Evolutionary conservation across 805 yeast genomes (phyloP).

Genomic region (Clavispora fructus): DNA sequence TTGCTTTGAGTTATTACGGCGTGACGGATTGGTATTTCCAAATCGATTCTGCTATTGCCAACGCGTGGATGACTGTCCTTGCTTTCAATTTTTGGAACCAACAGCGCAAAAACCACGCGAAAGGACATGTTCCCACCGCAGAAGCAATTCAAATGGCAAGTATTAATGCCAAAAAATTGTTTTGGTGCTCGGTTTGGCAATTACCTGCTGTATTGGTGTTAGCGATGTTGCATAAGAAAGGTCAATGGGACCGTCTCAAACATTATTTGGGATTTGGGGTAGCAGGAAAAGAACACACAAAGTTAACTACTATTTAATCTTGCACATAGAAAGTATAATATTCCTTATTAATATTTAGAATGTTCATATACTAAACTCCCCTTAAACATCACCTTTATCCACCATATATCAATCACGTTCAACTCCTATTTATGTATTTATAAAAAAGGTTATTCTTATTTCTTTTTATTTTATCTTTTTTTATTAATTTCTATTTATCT

Average conservation of each 20-base stretch:
- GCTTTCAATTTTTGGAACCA: constrained; percentile 84
- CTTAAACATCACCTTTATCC: too few relatives aligned
- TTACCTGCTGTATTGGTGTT: constrained; percentile 82
- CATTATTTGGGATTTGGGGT: constrained; percentile 17
- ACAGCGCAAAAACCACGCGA: constrained; percentile 56
- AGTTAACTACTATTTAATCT: not conserved
- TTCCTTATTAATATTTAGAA: too few relatives aligned
- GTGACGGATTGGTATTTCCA: constrained; percentile 80
- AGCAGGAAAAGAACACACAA: not conserved
- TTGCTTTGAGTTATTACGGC: constrained; percentile 70
- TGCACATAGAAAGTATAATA: not conserved
- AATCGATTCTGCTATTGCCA: constrained; percentile 74
- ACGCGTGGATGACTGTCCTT: constrained; percentile 80
- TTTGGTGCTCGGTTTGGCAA: constrained; percentile 94
- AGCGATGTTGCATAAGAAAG: constrained; percentile 93
- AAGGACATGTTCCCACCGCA: constrained; percentile 38
- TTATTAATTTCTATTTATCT: too few relatives aligned
- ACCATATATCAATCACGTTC: too few relatives aligned
- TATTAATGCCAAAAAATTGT: constrained; percentile 72
- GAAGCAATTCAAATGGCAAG: constrained; percentile 59
- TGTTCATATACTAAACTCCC: too few relatives aligned
- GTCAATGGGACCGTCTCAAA: constrained; percentile 74
- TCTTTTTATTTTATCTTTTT: too few relatives aligned
- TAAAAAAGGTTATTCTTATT: too few relatives aligned
- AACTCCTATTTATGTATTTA: too few relatives aligned